Conservation (phyloP, 106 monocot species). For the Allium fistulosum region DNA sequence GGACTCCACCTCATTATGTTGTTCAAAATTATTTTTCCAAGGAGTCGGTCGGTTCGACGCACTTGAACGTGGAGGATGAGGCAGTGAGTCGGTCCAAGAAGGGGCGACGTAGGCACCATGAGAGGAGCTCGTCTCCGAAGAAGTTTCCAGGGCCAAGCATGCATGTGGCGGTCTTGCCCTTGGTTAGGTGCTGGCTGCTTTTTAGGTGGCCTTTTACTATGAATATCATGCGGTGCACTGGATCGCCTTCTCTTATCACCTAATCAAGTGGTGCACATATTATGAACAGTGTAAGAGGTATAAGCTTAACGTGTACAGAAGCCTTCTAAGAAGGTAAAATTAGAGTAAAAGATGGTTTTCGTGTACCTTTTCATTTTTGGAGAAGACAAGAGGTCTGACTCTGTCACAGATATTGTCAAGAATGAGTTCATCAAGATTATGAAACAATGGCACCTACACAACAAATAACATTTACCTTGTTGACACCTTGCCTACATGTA, state of each 20-base stretch:
- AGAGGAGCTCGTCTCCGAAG: constrained; percentile 85
- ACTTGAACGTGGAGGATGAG: constrained; percentile 69
- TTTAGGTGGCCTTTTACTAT: constrained; percentile 51
- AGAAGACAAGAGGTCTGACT: constrained; percentile 73
- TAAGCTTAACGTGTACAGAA: not conserved
- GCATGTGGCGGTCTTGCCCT: constrained; percentile 66
- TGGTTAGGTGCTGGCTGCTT: constrained; percentile 64
- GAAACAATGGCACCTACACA: constrained; percentile 78
- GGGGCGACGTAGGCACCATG: constrained; percentile 96
- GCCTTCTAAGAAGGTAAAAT: not conserved
- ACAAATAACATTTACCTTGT: not conserved
- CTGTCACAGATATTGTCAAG: constrained; percentile 92
- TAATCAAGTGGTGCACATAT: constrained; percentile 7
- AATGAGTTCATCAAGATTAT: constrained; percentile 81
- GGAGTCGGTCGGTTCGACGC: constrained; percentile 58
- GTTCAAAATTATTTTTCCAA: no score
- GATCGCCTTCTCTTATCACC: constrained; percentile 92
- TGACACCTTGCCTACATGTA: no score
- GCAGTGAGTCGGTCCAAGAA: constrained; percentile 71
- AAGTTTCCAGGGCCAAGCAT: constrained; percentile 75
- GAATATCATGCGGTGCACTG: constrained; percentile 81
- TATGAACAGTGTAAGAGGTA: not conserved
- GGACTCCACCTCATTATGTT: no score
- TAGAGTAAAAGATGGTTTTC: not conserved
- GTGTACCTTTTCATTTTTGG: constrained; percentile 77